A percentile compares a stretch with the other conserved stretches of the same genome.
These are phyloP conservation scores for Hyphopichia fennica DNA, from an alignment of 1,139 yeast genomes.

Conservation along the genomic window DNA sequence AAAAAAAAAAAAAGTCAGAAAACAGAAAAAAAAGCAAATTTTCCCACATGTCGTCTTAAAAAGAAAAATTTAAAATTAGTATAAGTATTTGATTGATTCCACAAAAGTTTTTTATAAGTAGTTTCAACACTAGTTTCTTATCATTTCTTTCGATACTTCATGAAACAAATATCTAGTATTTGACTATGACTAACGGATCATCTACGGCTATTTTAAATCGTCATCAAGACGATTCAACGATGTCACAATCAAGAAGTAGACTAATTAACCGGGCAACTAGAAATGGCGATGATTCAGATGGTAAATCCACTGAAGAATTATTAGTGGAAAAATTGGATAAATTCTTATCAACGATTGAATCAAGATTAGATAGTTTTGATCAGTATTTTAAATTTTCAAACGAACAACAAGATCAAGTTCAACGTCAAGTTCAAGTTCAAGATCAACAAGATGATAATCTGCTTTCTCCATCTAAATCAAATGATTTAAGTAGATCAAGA, in stretches of 20 bases:
- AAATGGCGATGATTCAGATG: background rate
- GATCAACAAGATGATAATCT: conserved; percentile 13
- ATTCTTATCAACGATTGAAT: conserved; percentile 55
- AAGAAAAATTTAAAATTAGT: too few species aligned
- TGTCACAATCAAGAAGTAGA: background rate
- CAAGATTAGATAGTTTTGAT: conserved; percentile 52
- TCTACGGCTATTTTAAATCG: too few species aligned
- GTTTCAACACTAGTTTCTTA: too few species aligned
- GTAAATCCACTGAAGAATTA: conserved; percentile 43
- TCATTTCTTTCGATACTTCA: too few species aligned
- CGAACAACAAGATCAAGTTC: conserved; percentile 13
- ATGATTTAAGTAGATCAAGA: conserved; percentile 12
- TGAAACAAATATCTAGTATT: background rate
- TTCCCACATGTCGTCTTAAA: too few species aligned
- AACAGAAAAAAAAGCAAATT: too few species aligned
- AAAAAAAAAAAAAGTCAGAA: too few species aligned
- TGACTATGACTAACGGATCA: background rate
- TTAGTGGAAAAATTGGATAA: conserved; percentile 52
- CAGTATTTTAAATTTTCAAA: conserved; percentile 42
- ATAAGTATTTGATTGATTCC: too few species aligned
- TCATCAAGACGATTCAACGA: background rate
- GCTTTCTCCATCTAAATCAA: background rate
- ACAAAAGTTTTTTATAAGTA: too few species aligned
- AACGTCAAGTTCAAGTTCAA: conserved; percentile 2
- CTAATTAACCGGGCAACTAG: background rate